Percentiles rank a stretch among this genome's conserved stretches.
Conservation (phyloP, 225 moss, liverwort and hornwort species). For the Physcomitrium patens region DNA sequence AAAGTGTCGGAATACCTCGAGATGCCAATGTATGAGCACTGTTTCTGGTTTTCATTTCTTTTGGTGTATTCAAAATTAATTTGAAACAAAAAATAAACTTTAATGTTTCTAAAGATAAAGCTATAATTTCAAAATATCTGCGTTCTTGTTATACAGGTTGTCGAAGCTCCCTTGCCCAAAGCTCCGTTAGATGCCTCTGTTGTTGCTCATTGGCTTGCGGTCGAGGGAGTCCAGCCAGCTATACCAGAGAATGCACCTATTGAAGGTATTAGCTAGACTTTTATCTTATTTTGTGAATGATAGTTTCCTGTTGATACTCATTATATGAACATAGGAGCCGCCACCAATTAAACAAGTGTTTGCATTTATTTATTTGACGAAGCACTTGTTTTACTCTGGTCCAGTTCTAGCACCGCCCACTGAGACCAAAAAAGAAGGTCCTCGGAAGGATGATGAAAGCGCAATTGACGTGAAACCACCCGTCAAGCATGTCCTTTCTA, state of each 20-base stretch:
- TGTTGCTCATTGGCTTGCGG: conserved; percentile 94
- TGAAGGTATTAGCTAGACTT: conserved; percentile 57
- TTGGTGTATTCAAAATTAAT: no score
- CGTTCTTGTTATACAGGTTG: conserved; percentile 54
- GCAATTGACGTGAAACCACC: conserved; percentile 79
- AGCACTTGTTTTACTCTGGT: conserved; percentile 17
- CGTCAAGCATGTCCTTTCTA: conserved; percentile 92
- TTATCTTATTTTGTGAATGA: background rate
- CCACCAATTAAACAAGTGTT: background rate
- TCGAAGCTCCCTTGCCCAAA: conserved; percentile 87
- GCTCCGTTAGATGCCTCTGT: conserved; percentile 95
- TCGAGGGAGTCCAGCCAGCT: conserved; percentile 97
- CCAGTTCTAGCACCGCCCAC: conserved; percentile 75
- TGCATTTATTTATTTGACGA: conserved; percentile 32
- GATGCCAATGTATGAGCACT: conserved; percentile 6
- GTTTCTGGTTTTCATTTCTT: background rate
- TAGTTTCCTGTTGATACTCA: conserved; percentile 16
- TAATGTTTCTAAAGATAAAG: no score
- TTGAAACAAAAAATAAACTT: no score
- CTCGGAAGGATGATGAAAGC: conserved; percentile 84
- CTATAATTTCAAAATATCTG: conserved; percentile 2
- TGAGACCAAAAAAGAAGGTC: conserved; percentile 80
- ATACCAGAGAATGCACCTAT: conserved; percentile 98
- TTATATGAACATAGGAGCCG: background rate
- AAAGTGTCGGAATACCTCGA: conserved; percentile 7